These are phyloP conservation scores for Pseudodiploospora longispora DNA, from an alignment of 2,329 filamentous ascomycete species.

Conservation along the genomic window DNA sequence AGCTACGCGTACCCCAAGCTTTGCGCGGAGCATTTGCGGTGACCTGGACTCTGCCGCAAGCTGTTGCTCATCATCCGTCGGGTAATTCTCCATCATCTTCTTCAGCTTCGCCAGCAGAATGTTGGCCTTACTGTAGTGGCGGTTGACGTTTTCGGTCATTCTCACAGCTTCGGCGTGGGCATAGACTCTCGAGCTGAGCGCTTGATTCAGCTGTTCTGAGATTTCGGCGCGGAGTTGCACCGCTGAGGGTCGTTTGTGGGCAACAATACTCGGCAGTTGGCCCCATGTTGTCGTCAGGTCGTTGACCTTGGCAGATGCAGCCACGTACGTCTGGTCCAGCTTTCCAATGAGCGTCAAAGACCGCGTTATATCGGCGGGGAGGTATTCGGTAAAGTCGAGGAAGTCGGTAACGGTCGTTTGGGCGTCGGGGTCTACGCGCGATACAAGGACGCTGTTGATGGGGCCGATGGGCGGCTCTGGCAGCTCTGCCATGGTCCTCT, in stretches of 20 bases:
- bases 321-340: conserved; percentile 51
- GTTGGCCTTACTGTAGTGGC: conserved; percentile 54
- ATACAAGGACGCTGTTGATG: conserved; percentile 35
- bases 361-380: conserved; percentile 57
- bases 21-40: conserved; percentile 43
- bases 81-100: conserved; percentile 53
- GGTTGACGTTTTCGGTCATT: conserved; percentile 55
- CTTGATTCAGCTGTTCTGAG: conserved; percentile 47
- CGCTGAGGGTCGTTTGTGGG: conserved; percentile 39
- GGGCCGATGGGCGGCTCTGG: conserved; percentile 21
- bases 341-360: conserved; percentile 58
- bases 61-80: conserved; percentile 44
- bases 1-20: conserved; percentile 35
- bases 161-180: conserved; percentile 54
- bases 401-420: conserved; percentile 64
- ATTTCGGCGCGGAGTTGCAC: conserved; percentile 50
- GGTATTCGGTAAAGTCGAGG: conserved; percentile 62
- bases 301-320: conserved; percentile 47
- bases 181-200: conserved; percentile 48
- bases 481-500: conserved; percentile 17
- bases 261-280: conserved; percentile 40
- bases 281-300: conserved; percentile 51
- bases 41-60: conserved; percentile 45
- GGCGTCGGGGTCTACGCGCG: conserved; percentile 56
- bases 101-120: conserved; percentile 51